Base-by-base conservation (phyloP, 2,329 filamentous ascomycete species). In the Sporothrix protearum region DNA sequence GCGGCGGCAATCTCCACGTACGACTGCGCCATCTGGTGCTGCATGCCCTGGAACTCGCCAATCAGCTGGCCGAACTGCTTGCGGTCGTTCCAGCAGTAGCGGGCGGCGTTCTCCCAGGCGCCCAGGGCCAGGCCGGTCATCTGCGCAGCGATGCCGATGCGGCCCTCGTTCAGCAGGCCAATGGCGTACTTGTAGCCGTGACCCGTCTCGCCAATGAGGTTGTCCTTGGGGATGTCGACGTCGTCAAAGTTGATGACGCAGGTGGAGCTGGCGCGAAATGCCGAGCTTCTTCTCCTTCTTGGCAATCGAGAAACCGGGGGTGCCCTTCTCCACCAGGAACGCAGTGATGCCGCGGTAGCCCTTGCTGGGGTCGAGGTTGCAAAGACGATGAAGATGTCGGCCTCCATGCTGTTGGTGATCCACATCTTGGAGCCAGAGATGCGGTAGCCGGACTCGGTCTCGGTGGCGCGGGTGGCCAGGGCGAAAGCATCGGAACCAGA, bases 261-360 rank as follows among this genome's bases (percentile, higher is more conserved):
- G 42, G 96, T 99, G 83, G 92, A 96, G 83, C 92, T 96, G 70
- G 96, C 96, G 79, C 88, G 91, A 84, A 84, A 99, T 99, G 72
- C 96, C 96, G 66, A 99, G 90, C 86, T 99, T 99, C 91, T 98
- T 98, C 86, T 99, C 96, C 86, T 99, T 99, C 88, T 99, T 99
- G 53, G 96, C 94, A 78, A 99, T 96, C 73, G 88, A 90, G 85
- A 99, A 97, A 45, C 96, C 96, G 71, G 91, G 90, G 67, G 89
- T 92, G 78, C 86, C 91, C 85, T 97, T 97, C 83, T 97, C 94
- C 55, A 98, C 90, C 73, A 99, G 85, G 80, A 99, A 99, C 69
- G 96, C 96, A 1, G 94, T 94, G 81, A 99, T 99, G 72, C 96
- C 96, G 82, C 94, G 95, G 87, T 99, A 97, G 69, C 94, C 95